Base-by-base conservation (phyloP, 805 yeast genomes). In the Wickerhamiella lipophila region DNA sequence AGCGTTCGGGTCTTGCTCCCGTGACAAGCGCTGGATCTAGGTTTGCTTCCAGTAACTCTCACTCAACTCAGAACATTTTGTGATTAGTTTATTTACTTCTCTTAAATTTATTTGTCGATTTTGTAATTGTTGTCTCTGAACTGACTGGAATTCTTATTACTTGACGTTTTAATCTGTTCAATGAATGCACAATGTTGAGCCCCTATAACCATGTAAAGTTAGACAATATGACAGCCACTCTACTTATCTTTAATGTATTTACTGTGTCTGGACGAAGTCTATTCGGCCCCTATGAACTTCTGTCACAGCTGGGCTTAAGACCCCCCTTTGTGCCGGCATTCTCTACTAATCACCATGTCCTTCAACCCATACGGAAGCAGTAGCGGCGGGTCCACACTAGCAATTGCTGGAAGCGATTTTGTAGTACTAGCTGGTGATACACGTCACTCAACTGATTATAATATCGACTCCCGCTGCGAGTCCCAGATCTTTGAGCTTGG, bases 341-440 rank as follows among this genome's bases (percentile, higher is more conserved):
- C 38, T 15, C 38, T 32, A 32, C 21, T 32, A 13, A 32, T 32
- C 38, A 32, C 38, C 46, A 50, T 50, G 52, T 38, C 51, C 45
- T 59, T 59, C 58, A 59, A 59, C 46, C 62, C 62, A 42, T 59
- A 59, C 53, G 61, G 61, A 38, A 59, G 57, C 56, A 56, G 59
- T 66, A 86, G 88, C 60, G 98, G 98, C 59, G 98, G 98, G 60
- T 89, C 97, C 6, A 88, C 89, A 49, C 70, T 92, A 57, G 98
- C 97, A 47, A 92, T 92, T 66, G 96, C 98, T 1, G 98, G 98
- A 46, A 84, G 86, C 64, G 96, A 92, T 66, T 92, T 87, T 61
- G 96, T 95, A 16, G 92, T 92, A 30, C 72, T 92, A 53, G 98
- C 98, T 0, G 97, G 97, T 42, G 98, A 92, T 65, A 92, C 98